A percentile compares a stretch with the other conserved stretches of the same genome.
Conservation (phyloP, 1,139 yeast species). For the Diutina ranongensis region DNA sequence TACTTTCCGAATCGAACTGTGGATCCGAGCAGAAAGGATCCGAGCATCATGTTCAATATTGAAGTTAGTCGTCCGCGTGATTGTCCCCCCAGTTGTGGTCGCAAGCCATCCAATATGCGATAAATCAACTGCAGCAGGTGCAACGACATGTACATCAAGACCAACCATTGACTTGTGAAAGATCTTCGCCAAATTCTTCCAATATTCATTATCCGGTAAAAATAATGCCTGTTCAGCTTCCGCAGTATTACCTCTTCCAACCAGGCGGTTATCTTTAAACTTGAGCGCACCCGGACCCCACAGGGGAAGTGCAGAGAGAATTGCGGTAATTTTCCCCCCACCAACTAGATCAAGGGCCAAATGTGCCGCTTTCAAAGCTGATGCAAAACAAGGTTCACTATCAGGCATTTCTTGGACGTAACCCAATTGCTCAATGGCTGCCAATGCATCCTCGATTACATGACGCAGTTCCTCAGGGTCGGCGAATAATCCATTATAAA, state of each 20-base stretch:
- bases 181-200: slow-evolving; percentile 47
- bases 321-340: slow-evolving; percentile 74
- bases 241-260: slow-evolving; percentile 29
- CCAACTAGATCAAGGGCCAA: slow-evolving; percentile 50
- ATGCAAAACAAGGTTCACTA: slow-evolving; percentile 67
- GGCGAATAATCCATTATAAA: slow-evolving; percentile 67
- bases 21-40: slow-evolving; percentile 49
- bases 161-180: slow-evolving; percentile 56
- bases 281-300: slow-evolving; percentile 77
- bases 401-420: slow-evolving; percentile 32
- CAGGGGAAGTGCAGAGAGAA: slow-evolving; percentile 63
- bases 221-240: slow-evolving; percentile 47
- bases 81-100: slow-evolving; percentile 60
- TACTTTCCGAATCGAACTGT: slow-evolving; percentile 27
- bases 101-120: slow-evolving; percentile 63
- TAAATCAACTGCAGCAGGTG: slow-evolving; percentile 58
- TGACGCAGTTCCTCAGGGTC: slow-evolving; percentile 57
- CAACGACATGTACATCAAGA: slow-evolving; percentile 62
- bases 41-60: slow-evolving; percentile 61
- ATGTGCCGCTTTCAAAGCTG: slow-evolving; percentile 63
- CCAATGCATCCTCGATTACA: slow-evolving; percentile 59
- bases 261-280: slow-evolving; percentile 33
- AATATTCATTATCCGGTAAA: slow-evolving; percentile 52
- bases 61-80: slow-evolving; percentile 59
- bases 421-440: slow-evolving; percentile 40